Evolutionary conservation across 176 grass and related monocot genomes (phyloP).

Genomic region (Carex scoparia): DNA sequence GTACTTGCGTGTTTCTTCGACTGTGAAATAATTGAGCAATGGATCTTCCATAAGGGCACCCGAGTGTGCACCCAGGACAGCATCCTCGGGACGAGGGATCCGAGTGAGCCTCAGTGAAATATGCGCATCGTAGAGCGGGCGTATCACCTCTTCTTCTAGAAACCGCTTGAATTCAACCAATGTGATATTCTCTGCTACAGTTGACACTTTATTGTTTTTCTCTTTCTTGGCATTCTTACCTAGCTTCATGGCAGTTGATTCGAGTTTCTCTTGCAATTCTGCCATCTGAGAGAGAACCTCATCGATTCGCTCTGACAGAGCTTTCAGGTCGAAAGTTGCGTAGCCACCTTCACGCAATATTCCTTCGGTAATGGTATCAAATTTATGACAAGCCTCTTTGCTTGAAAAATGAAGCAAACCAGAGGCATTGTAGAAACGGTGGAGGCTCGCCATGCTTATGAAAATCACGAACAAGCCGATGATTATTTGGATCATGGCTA

Average conservation of each 20-base stretch:
- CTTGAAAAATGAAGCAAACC: slow-evolving; percentile 32
- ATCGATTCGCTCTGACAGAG: slow-evolving; percentile 70
- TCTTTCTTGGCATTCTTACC: slow-evolving; percentile 43
- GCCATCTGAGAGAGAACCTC: slow-evolving; percentile 72
- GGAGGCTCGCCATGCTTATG: slow-evolving; percentile 77
- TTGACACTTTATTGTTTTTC: neutral
- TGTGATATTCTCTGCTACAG: slow-evolving; percentile 47
- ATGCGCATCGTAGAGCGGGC: slow-evolving; percentile 69
- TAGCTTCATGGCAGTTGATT: slow-evolving; percentile 54
- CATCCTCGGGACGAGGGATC: slow-evolving; percentile 41
- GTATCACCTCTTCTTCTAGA: slow-evolving; percentile 83
- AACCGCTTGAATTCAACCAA: slow-evolving; percentile 58
- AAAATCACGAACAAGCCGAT: slow-evolving; percentile 59
- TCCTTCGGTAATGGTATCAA: slow-evolving; percentile 10
- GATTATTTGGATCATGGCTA: slow-evolving; percentile 59
- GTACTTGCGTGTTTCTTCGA: slow-evolving; percentile 45
- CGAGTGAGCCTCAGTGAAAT: slow-evolving; percentile 66
- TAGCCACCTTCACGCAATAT: slow-evolving; percentile 37
- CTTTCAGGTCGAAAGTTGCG: slow-evolving; percentile 53
- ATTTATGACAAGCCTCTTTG: slow-evolving; percentile 29
- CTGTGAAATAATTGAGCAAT: slow-evolving; percentile 39
- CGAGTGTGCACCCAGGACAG: neutral
- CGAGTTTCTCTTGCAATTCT: slow-evolving; percentile 74
- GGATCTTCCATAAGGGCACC: slow-evolving; percentile 37
- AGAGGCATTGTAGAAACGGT: slow-evolving; percentile 51